Base-by-base conservation (phyloP, 1,139 yeast genomes). In the Yamadazyma aaseri region DNA sequence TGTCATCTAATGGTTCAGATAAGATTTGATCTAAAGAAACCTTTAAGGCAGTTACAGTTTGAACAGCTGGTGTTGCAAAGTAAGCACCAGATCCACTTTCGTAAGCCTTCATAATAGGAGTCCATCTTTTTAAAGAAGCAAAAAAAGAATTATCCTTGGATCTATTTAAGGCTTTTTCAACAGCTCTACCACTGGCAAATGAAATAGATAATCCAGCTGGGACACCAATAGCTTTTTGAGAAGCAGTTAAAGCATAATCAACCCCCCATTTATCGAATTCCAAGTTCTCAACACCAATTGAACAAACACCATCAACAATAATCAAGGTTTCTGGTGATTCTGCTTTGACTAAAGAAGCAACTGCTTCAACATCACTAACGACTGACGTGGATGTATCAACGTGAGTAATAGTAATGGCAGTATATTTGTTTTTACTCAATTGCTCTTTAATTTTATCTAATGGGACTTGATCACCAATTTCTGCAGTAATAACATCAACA, bases 381-480 rank as follows among this genome's bases (percentile, higher is more conserved):
- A 90, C 97, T 20, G 96, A 95, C 28, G 97, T 87, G 3, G 97
- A 87, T 28, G 97, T 92, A 61, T 90, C 98, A 25, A 92, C 97
- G 50, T 90, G 97, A 28, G 97, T 92, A 50, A 90, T 76, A 34
- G 96, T 86, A 47, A 90, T 73, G 35, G 86, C 73, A 46, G 77
- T 60, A 65, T 84, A 90, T 42, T 68, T 64, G 42, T 71, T 63
- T 23, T 61, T 45, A 39, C 62, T 53, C 58, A 84, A 69, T 41
- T 80, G 73, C 17, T 62, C 55, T 53, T 79, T 83, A 32, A 90
- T 64, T 35, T 67, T 61, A 4, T 63, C 73, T 29, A 79, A 55
- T 23, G 86, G 76, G 20, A 86, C 89, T 21, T 73, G 73, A 41
- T 76, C 83, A 38, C 97, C 97, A 38, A 85, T 67, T 20, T 72